Percentiles rank a stretch among this genome's conserved stretches.
These are phyloP conservation scores for Rubia tinctorum DNA, from an alignment of 305 asterid genomes.

Conservation along the genomic window DNA sequence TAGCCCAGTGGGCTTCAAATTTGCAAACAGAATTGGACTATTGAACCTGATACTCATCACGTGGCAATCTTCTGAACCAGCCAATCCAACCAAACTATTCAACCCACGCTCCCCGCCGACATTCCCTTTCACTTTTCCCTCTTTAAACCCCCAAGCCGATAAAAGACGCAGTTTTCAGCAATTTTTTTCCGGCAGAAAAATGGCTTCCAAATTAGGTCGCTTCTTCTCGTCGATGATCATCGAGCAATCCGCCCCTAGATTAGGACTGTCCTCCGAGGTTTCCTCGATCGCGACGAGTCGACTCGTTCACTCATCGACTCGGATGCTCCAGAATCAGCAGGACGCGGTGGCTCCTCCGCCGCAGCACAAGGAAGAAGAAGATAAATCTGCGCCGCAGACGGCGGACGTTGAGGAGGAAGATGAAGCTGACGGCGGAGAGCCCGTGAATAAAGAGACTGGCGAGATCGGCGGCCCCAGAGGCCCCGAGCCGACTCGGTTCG, in stretches of 20 bases:
- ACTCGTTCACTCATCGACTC: conserved; percentile 46
- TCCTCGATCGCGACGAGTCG: conserved; percentile 29
- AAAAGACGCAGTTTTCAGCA: not conserved
- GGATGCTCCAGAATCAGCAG: conserved; percentile 35
- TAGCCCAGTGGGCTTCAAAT: not conserved
- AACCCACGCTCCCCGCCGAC: not conserved
- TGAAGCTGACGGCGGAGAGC: conserved; percentile 25
- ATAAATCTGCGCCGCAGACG: conserved; percentile 17
- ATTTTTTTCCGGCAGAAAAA: not conserved
- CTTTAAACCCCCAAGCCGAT: not conserved
- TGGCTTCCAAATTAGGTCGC: conserved; percentile 60
- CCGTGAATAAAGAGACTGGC: conserved; percentile 50
- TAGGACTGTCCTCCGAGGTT: conserved; percentile 18
- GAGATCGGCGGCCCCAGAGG: conserved; percentile 93
- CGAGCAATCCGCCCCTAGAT: conserved; percentile 29
- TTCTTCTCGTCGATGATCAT: conserved; percentile 29
- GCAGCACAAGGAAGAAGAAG: conserved; percentile 18
- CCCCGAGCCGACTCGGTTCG: conserved; percentile 92
- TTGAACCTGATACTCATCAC: not conserved
- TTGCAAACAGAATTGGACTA: not conserved
- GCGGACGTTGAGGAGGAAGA: conserved; percentile 31
- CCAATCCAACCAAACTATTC: not conserved
- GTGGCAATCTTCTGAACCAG: not conserved
- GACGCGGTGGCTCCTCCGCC: not conserved
- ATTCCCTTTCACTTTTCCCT: not conserved